Base-by-base conservation (phyloP, 192 early-diverging fungal species). In the Chytriomyces hyalinus region DNA sequence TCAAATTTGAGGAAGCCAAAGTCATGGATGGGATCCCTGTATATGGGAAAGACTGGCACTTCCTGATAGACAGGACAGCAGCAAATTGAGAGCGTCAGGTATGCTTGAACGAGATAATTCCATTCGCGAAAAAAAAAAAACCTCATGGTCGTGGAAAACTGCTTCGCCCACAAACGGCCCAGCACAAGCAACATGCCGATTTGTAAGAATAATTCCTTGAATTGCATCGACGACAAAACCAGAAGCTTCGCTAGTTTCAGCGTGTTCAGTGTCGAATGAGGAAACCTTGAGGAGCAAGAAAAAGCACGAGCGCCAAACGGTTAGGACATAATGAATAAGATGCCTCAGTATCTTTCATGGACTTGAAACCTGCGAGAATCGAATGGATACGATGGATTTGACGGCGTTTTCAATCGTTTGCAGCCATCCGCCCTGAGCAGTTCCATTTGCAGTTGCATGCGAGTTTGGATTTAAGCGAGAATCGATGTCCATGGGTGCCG, bases 151-250 rank as follows among this genome's bases (percentile, higher is more conserved):
- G 66, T 91, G 92, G 63, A 89, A 93, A 36, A 95, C 84, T 15
- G 91, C 92, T 69, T 93, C 92, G 47, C 92, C 93, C 3, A 93
- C 89, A 84, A 93, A 95, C n/a, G 93, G 93, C 17, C 93, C 93
- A 2, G 91, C 85, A 69, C 92, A 91, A 8, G 87, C 92, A 15
- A 94, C 92, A 75, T 87, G 87, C 22, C 73, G 8, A 48, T 75
- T 75, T 24, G 73, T 75, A 10, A 77, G 46, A 70, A 76, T 78
- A 26, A 75, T 9, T n/a, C 71, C 93, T 22, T 81, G 83, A 68
- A 83, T 80, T 22, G 88, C 88, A 79, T 95, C 93, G 8, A 95
- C 92, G 61, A 95, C 91, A 83, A 95, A 95, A 22, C 93, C 93
- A 49, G 93, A 89, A 20, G 93, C 93, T 76, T 94, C 91, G 76